Evolutionary conservation across 2,329 filamentous ascomycete species (phyloP).

Genomic region (Cucurbitaria berberidis): DNA sequence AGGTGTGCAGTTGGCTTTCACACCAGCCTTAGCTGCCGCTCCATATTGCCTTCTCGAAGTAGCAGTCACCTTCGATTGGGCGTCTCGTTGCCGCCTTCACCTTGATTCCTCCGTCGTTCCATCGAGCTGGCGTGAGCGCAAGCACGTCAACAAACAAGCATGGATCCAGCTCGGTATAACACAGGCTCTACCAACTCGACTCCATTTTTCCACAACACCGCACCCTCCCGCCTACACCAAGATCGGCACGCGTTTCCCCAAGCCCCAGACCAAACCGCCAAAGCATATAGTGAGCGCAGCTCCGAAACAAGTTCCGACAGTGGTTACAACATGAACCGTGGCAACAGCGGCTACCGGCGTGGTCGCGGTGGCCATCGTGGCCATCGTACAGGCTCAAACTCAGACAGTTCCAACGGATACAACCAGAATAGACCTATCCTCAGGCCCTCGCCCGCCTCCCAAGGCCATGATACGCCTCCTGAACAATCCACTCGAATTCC

Average conservation of each 20-base stretch:
- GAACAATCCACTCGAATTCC: neutral
- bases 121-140: neutral
- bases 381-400: no score
- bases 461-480: constrained; percentile 1
- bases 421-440: constrained; percentile 9
- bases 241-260: neutral
- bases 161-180: neutral
- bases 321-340: constrained; percentile 15
- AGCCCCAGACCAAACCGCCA: neutral
- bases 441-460: neutral
- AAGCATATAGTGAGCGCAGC: neutral
- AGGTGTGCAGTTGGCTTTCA: neutral
- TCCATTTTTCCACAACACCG: neutral
- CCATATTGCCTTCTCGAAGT: constrained; percentile 3
- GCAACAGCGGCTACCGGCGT: constrained; percentile 2
- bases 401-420: constrained; percentile 15
- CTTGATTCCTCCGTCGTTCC: neutral
- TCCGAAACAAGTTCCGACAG: constrained; percentile 9
- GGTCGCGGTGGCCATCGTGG: constrained; percentile 1
- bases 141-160: constrained; percentile 12
- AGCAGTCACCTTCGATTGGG: constrained; percentile 11
- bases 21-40: constrained; percentile 5
- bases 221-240: neutral
- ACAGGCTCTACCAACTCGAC: constrained; percentile 4
- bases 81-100: neutral